These are phyloP conservation scores for Ganoderma multipileum DNA, from an alignment of 1,284 basidiomycete species.

Conservation along the genomic window DNA sequence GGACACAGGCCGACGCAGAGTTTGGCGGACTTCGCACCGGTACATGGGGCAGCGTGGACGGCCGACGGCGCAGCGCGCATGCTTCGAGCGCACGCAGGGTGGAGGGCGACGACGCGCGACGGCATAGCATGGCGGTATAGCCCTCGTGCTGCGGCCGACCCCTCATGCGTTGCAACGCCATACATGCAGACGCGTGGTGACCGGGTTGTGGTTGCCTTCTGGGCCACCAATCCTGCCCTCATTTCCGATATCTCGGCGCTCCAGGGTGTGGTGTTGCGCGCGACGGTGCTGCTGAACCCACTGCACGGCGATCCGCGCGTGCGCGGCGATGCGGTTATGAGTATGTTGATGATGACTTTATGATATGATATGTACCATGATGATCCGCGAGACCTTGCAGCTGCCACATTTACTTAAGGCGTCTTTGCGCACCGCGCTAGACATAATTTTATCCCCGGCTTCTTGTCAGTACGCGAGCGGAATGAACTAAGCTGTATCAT, in stretches of 20 bases:
- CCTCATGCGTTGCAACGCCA: not conserved
- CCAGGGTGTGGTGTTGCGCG: not conserved
- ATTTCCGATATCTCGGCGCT: not conserved
- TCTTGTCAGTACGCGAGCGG: conserved; percentile 13
- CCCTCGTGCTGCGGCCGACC: not conserved
- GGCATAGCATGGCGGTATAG: conserved; percentile 49
- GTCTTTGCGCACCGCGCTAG: conserved; percentile 10
- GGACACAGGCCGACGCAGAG: conserved; percentile 71
- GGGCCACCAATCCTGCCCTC: not conserved
- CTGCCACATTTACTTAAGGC: conserved; percentile 15
- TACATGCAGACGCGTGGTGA: no score
- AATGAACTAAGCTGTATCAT: conserved; percentile 26
- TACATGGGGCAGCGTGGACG: conserved; percentile 63
- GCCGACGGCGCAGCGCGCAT: conserved; percentile 54
- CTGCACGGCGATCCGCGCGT: conserved; percentile 15
- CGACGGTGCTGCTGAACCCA: conserved; percentile 18
- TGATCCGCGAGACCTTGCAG: conserved; percentile 29
- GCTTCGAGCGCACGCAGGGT: conserved; percentile 33
- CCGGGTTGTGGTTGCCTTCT: not conserved
- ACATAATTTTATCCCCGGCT: conserved; percentile 19
- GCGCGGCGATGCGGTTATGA: conserved; percentile 12
- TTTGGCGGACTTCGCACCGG: conserved; percentile 46
- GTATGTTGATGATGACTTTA: conserved; percentile 26
- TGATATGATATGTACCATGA: conserved; percentile 25
- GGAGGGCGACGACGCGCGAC: conserved; percentile 44